Conservation (phyloP, 768 basidiomycete species). For the Serendipita indica region DNA sequence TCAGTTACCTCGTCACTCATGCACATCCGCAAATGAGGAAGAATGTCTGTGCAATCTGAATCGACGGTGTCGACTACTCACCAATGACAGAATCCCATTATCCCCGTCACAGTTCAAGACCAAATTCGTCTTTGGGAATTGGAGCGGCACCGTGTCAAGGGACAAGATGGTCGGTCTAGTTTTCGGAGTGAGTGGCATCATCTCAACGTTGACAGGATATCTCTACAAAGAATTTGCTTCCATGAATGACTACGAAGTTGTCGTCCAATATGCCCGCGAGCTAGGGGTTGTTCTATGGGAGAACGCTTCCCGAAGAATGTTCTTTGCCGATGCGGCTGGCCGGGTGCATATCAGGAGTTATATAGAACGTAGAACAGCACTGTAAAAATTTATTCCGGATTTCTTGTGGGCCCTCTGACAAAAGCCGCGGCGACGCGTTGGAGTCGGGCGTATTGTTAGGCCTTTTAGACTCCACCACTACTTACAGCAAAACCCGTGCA, state of each 20-base stretch:
- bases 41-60: conserved; percentile 39
- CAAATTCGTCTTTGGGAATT: conserved; percentile 96
- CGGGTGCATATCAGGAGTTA: conserved; percentile 18
- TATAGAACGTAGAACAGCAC: conserved; percentile 12
- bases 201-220: conserved; percentile 39
- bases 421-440: background rate
- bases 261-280: conserved; percentile 71
- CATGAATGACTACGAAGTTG: conserved; percentile 75
- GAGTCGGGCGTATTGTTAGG: background rate
- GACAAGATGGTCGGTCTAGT: conserved; percentile 55
- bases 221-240: conserved; percentile 82
- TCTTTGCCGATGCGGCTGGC: conserved; percentile 40
- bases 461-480: background rate
- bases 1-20: conserved; percentile 84
- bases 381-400: background rate
- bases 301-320: conserved; percentile 52
- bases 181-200: background rate
- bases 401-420: background rate
- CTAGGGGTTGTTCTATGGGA: conserved; percentile 77
- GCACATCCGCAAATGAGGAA: conserved; percentile 98
- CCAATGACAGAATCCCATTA: conserved; percentile 56
- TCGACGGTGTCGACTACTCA: background rate
- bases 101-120: conserved; percentile 96
- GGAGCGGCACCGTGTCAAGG: conserved; percentile 81
- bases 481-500: background rate